Conservation (phyloP, 495 filamentous ascomycete genomes). For the Tuber umbilicatum region DNA sequence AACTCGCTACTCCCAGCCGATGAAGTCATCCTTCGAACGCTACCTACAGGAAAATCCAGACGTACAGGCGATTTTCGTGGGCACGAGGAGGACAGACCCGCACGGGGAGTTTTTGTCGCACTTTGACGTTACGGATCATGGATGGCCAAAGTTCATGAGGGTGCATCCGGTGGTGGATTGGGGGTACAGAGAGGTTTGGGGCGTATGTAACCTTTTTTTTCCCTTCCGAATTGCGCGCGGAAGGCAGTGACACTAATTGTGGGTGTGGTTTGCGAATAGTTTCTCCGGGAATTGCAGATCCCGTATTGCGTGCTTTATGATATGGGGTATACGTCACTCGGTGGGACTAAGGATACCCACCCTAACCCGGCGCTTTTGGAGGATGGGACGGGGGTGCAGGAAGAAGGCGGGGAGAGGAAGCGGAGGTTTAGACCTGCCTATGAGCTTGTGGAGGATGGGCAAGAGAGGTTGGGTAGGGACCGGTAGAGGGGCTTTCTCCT, state of each 20-base stretch:
- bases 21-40: conserved; percentile 67
- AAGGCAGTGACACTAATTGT: conserved; percentile 2
- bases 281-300: conserved; percentile 70
- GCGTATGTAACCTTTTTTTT: conserved; percentile 49
- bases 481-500: conserved; percentile 30
- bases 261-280: conserved; percentile 46
- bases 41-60: conserved; percentile 60
- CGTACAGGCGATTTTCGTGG: conserved; percentile 83
- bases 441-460: conserved; percentile 72
- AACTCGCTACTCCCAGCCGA: conserved; percentile 67
- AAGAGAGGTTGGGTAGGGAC: conserved; percentile 78
- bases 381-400: conserved; percentile 29
- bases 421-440: conserved; percentile 71
- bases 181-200: conserved; percentile 95
- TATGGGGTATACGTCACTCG: conserved; percentile 75
- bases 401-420: conserved; percentile 41
- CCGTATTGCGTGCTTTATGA: conserved; percentile 84
- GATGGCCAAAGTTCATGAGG: conserved; percentile 89
- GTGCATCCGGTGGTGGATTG: conserved; percentile 94
- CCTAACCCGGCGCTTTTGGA: conserved; percentile 68
- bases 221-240: conserved; percentile 8
- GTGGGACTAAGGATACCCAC: conserved; percentile 80
- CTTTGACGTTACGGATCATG: conserved; percentile 80
- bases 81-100: conserved; percentile 85
- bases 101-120: conserved; percentile 69